phyloP scores from a whole-genome alignment of 306 rosid species.

The Bauhinia variegata region DNA sequence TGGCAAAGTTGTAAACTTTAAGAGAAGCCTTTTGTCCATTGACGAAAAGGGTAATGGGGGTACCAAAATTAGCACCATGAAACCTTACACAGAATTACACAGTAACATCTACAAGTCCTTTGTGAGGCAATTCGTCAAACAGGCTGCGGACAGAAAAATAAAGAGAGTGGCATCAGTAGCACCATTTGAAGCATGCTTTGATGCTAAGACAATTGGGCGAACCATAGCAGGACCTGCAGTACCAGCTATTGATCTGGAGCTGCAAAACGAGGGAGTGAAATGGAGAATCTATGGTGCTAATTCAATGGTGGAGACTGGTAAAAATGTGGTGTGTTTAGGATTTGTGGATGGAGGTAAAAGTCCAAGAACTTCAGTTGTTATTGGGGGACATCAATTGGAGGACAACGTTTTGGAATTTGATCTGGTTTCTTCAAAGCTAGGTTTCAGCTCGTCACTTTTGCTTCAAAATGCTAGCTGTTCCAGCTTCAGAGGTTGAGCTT shows the following conservation, averaged over 20 bases:
- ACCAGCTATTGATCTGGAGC: constrained; percentile 16
- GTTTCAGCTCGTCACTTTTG: too few relatives aligned
- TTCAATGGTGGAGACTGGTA: too few relatives aligned
- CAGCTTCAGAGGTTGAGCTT: too few relatives aligned
- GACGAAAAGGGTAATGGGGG: neutral
- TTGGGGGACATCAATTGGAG: too few relatives aligned
- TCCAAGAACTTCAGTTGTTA: too few relatives aligned
- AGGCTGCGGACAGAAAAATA: constrained; percentile 18
- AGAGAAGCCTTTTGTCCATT: neutral
- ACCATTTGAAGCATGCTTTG: neutral
- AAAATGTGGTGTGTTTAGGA: too few relatives aligned
- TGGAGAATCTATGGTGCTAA: too few relatives aligned
- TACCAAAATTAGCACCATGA: neutral
- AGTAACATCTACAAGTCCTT: neutral
- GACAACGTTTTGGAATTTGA: too few relatives aligned
- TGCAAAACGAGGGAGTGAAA: neutral
- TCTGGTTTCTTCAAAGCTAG: too few relatives aligned
- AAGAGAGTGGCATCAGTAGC: neutral
- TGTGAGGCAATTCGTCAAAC: constrained; percentile 7
- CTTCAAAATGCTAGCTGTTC: too few relatives aligned
- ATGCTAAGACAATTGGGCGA: neutral
- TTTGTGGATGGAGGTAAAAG: too few relatives aligned
- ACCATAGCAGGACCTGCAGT: constrained; percentile 14
- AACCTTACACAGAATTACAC: neutral
- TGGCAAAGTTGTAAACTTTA: constrained; percentile 3